These are phyloP conservation scores for Sugiyamaella sp. DNA, from an alignment of 1,139 yeast genomes.

Conservation along the genomic window DNA sequence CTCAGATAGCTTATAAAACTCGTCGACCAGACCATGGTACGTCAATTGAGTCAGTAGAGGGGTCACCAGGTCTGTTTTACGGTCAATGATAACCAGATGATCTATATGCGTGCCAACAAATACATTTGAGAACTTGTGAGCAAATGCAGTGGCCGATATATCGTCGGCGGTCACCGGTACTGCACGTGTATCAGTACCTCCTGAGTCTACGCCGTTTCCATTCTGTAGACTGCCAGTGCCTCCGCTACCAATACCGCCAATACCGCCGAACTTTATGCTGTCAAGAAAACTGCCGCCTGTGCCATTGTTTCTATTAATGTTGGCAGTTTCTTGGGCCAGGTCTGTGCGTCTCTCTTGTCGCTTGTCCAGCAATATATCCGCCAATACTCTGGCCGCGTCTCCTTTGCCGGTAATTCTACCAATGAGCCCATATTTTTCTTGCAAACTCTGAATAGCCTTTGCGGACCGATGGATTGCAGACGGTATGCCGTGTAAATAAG, in stretches of 20 bases:
- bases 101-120: constrained; percentile 43
- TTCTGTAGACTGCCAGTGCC: not conserved
- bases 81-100: constrained; percentile 69
- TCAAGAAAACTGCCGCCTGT: constrained; percentile 4
- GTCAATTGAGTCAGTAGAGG: constrained; percentile 76
- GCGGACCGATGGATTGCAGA: constrained; percentile 49
- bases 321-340: constrained; percentile 28
- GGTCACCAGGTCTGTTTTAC: constrained; percentile 73
- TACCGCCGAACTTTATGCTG: constrained; percentile 9
- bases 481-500: constrained; percentile 43
- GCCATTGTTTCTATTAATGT: constrained; percentile 6
- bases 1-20: constrained; percentile 56
- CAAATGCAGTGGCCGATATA: not conserved
- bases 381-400: constrained; percentile 46
- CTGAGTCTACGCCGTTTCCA: constrained; percentile 1
- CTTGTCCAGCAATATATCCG: constrained; percentile 40
- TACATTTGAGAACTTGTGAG: constrained; percentile 37
- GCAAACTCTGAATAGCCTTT: constrained; percentile 44
- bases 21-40: constrained; percentile 82
- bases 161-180: not conserved
- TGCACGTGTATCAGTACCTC: not conserved
- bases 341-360: constrained; percentile 34
- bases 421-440: constrained; percentile 42
- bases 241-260: not conserved
- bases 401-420: constrained; percentile 56